Percentiles rank a stretch among this genome's conserved stretches.
Evolutionary conservation across 2,329 filamentous ascomycete genomes (phyloP).

Genomic region (Colletotrichum endophyticum): DNA sequence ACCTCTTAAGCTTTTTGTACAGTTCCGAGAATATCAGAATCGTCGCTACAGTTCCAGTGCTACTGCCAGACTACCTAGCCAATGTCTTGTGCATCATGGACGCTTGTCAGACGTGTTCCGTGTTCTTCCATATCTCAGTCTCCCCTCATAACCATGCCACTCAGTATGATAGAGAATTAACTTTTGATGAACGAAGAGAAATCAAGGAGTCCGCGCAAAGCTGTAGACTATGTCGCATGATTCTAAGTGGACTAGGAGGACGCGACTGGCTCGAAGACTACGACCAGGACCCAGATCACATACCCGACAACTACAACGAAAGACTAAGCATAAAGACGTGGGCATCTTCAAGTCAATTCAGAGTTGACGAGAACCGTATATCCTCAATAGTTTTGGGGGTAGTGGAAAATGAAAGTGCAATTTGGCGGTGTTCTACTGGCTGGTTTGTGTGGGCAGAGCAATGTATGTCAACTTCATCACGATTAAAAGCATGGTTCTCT

Average conservation of each 20-base stretch:
- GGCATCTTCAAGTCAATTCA: fast-evolving
- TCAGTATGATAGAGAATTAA: too few species aligned
- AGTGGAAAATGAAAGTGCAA: too few species aligned
- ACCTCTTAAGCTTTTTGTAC: too few species aligned
- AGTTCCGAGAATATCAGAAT: too few species aligned
- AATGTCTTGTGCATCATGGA: background rate
- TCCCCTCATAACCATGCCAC: too few species aligned
- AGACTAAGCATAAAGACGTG: background rate
- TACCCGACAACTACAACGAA: fast-evolving
- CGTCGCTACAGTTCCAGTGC: too few species aligned
- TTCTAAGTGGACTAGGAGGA: fast-evolving
- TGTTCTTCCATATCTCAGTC: background rate
- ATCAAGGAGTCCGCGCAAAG: fast-evolving
- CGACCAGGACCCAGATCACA: fast-evolving
- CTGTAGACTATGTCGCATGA: background rate
- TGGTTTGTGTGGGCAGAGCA: background rate
- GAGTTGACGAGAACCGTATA: background rate
- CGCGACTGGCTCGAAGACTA: too few species aligned
- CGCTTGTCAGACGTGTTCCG: background rate
- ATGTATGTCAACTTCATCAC: background rate
- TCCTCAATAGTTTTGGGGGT: too few species aligned
- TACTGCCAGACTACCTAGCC: background rate
- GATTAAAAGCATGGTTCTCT: too few species aligned
- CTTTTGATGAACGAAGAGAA: fast-evolving
- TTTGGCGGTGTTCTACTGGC: too few species aligned